Percentiles rank a stretch among this genome's conserved stretches.
These are phyloP conservation scores for Coemansia sp. DNA, from an alignment of 192 early-diverging fungal genomes.

Conservation along the genomic window DNA sequence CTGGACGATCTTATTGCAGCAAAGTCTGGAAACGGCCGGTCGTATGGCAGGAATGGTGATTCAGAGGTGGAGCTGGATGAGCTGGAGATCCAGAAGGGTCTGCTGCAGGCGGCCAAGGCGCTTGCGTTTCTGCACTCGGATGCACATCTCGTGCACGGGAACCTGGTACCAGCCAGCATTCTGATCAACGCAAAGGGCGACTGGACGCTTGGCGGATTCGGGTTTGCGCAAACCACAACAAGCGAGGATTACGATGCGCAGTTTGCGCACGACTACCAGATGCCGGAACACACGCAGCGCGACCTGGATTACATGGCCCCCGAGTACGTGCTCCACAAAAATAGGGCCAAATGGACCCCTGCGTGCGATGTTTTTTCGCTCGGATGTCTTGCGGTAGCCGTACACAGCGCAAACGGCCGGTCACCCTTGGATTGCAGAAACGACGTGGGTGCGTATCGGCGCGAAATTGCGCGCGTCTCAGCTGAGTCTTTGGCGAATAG, in stretches of 20 bases:
- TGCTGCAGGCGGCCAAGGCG: slow-evolving; percentile 72
- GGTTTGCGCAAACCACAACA: slow-evolving; percentile 49
- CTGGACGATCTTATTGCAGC: slow-evolving; percentile 63
- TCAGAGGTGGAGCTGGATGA: slow-evolving; percentile 73
- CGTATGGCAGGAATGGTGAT: slow-evolving; percentile 12
- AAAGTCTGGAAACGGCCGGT: slow-evolving; percentile 29
- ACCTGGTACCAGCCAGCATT: slow-evolving; percentile 70
- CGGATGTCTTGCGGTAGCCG: slow-evolving; percentile 73
- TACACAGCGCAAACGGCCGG: slow-evolving; percentile 63
- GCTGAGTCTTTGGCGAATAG: slow-evolving; percentile 8
- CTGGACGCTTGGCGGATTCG: slow-evolving; percentile 81
- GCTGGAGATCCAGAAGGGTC: slow-evolving; percentile 79
- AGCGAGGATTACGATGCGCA: slow-evolving; percentile 12
- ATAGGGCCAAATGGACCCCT: slow-evolving; percentile 18
- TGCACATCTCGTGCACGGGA: slow-evolving; percentile 72
- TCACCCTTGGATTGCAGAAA: slow-evolving; percentile 65
- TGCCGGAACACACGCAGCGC: slow-evolving; percentile 61
- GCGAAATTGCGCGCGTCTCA: slow-evolving; percentile 53
- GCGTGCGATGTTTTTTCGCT: slow-evolving; percentile 79
- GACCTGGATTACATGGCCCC: slow-evolving; percentile 69
- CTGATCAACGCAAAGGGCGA: slow-evolving; percentile 80
- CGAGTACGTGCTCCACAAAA: slow-evolving; percentile 66
- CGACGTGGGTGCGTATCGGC: slow-evolving; percentile 67
- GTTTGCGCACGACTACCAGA: slow-evolving; percentile 61
- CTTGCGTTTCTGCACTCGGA: slow-evolving; percentile 76